Evolutionary conservation across 1,284 basidiomycete genomes (phyloP), one percentile per base, ranked within the genome.

Genomic region (Ganoderma lucidum): DNA sequence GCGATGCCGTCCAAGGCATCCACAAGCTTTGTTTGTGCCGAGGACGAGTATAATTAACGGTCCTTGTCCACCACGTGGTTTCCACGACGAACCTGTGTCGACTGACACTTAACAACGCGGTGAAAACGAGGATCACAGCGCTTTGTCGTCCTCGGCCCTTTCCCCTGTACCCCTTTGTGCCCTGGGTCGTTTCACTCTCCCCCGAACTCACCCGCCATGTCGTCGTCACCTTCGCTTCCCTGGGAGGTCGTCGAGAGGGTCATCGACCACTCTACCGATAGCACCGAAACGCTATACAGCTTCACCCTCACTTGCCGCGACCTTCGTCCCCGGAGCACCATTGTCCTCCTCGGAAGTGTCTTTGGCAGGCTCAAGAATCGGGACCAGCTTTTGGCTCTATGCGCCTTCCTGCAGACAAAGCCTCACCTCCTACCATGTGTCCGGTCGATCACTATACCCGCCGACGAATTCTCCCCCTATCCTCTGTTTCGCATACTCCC

Each of bases 161-260:
- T 44, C 42, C 42, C 17, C 17, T 17, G 39, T 10, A 9, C 39
- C 6, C 39, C 10, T 9, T 41, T 10, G 39, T 3, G 42, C 42
- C 42, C 15, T 2, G 2, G 14, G 45, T 48, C 45, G 48, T 51
- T 51, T 28, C n/a, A 8, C 48, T 51, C 48, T n/a, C 89, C 90
- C 93, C 68, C 91, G 85, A 1, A 94, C 87, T 55, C 51, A 15
- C 28, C 2, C 30, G 2, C 55, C 55, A 56, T 56, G 55, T 9
- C 12, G 5, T 9, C 39, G 12, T 35, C 17, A 2, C 56, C 19
- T 17, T n/a, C 23, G 10, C 59, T 61, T 5, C 59, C 59, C 14
- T 61, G 59, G 59, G 59, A 61, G 39, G 59, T 61, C 41, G 30
- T 61, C 41, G 59, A 61, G 41, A 42, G 41, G 37, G 39, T 41